phyloP scores from a whole-genome alignment of 179 eudicot species.

The Beta corolliflora region DNA sequence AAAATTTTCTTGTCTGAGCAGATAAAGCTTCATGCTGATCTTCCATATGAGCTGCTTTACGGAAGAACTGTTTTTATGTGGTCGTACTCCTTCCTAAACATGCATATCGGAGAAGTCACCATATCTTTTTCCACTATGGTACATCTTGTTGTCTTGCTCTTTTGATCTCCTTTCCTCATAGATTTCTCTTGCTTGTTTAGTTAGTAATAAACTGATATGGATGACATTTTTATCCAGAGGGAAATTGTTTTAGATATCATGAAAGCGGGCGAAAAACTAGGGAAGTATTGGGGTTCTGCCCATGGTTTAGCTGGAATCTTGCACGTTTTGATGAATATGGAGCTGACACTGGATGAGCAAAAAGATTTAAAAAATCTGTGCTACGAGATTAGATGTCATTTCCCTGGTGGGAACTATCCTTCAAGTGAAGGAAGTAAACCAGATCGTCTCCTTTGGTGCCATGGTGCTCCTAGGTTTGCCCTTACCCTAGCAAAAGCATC shows the following conservation, averaged over 20 bases:
- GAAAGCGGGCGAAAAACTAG: slow-evolving; percentile 51
- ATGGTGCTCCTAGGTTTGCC: slow-evolving; percentile 79
- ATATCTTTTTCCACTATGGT: slow-evolving; percentile 55
- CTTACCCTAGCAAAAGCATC: slow-evolving; percentile 77
- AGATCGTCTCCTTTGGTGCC: slow-evolving; percentile 84
- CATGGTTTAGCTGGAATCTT: slow-evolving; percentile 85
- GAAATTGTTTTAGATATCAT: slow-evolving; percentile 47
- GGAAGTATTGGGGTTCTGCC: slow-evolving; percentile 81
- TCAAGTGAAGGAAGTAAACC: slow-evolving; percentile 65
- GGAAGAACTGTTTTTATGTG: slow-evolving; percentile 84
- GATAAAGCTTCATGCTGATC: slow-evolving; percentile 51
- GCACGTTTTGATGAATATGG: slow-evolving; percentile 69
- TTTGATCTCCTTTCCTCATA: background rate
- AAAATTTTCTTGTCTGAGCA: slow-evolving; percentile 28
- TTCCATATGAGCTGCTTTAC: slow-evolving; percentile 63
- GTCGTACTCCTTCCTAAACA: slow-evolving; percentile 72
- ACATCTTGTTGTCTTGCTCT: slow-evolving; percentile 21
- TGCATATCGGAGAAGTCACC: slow-evolving; percentile 59
- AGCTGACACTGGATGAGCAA: slow-evolving; percentile 52
- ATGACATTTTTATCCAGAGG: slow-evolving; percentile 34
- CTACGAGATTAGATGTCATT: slow-evolving; percentile 62
- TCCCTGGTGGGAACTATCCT: slow-evolving; percentile 79
- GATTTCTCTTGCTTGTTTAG: background rate
- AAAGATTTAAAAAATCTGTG: slow-evolving; percentile 57
- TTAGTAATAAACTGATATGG: slow-evolving; percentile 6